phyloP scores from a whole-genome alignment of 2,329 filamentous ascomycete species.

The Clonostachys sp. region DNA sequence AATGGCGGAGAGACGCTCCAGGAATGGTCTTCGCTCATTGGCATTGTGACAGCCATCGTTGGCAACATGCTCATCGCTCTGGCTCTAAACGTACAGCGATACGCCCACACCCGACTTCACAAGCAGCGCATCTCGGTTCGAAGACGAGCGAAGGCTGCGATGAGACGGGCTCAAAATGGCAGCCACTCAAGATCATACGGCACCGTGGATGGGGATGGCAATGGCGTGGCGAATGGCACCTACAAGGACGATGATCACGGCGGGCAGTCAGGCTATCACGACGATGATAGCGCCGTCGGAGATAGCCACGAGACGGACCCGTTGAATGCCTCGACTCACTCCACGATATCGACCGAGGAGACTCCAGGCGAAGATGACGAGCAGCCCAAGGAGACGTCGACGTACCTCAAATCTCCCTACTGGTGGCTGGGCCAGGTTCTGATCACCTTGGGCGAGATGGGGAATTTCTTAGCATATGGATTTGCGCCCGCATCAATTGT shows the following conservation, averaged over 20 bases:
- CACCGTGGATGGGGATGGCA: slow-evolving; percentile 15
- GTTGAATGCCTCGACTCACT: slow-evolving; percentile 45
- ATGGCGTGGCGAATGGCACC: slow-evolving; percentile 12
- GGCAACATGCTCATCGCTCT: slow-evolving; percentile 94
- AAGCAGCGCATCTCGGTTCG: slow-evolving; percentile 60
- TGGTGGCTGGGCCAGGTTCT: slow-evolving; percentile 95
- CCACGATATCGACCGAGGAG: slow-evolving; percentile 18
- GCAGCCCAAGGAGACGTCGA: slow-evolving; percentile 48
- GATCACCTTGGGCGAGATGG: slow-evolving; percentile 89
- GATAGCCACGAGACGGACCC: slow-evolving; percentile 41
- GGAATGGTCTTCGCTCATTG: slow-evolving; percentile 90
- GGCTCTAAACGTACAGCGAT: slow-evolving; percentile 92
- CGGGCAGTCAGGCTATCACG: slow-evolving; percentile 10
- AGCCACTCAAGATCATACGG: slow-evolving; percentile 24
- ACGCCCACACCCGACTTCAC: slow-evolving; percentile 84
- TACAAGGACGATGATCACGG: slow-evolving; percentile 23
- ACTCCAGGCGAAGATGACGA: slow-evolving; percentile 11
- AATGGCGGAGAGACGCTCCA: slow-evolving; percentile 38
- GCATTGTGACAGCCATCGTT: slow-evolving; percentile 86
- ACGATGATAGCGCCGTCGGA: slow-evolving; percentile 6
- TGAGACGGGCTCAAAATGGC: slow-evolving; percentile 34
- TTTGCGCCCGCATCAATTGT: slow-evolving; percentile 98
- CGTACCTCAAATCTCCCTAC: slow-evolving; percentile 85
- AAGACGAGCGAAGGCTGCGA: slow-evolving; percentile 47
- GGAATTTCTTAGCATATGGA: slow-evolving; percentile 95